Evolutionary conservation across 768 basidiomycete genomes (phyloP).

Genomic region (Clavulina sp.): DNA sequence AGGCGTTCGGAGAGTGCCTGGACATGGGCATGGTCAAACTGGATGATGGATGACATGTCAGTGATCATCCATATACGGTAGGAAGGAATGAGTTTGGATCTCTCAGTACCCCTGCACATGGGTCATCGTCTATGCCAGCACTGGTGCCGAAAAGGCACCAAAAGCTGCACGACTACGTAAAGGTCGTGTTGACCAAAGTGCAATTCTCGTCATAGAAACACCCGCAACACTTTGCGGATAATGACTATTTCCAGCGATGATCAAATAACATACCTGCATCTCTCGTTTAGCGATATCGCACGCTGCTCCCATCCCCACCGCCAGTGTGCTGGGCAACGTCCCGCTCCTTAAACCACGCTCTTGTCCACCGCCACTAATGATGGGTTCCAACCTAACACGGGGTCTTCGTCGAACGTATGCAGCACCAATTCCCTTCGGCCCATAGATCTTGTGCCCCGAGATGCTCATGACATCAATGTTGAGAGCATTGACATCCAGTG

Average conservation of each 20-base stretch:
- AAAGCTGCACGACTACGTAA: slow-evolving; percentile 30
- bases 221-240: not conserved
- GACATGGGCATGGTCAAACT: slow-evolving; percentile 71
- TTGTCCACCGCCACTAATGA: slow-evolving; percentile 91
- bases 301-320: slow-evolving; percentile 88
- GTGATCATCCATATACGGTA: not conserved
- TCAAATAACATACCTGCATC: slow-evolving; percentile 88
- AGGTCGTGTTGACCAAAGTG: slow-evolving; percentile 19
- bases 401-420: slow-evolving; percentile 87
- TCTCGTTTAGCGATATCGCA: slow-evolving; percentile 80
- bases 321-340: slow-evolving; percentile 76
- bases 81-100: slow-evolving; percentile 6
- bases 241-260: too few species aligned
- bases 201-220: slow-evolving; percentile 33
- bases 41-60: not conserved
- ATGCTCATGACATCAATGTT: slow-evolving; percentile 93
- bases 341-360: slow-evolving; percentile 90
- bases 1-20: slow-evolving; percentile 63
- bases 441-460: slow-evolving; percentile 94
- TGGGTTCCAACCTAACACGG: slow-evolving; percentile 83
- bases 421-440: slow-evolving; percentile 91
- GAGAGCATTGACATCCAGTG: slow-evolving; percentile 84
- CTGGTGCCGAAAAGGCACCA: not conserved
- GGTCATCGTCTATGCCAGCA: slow-evolving; percentile 28
- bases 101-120: slow-evolving; percentile 91